phyloP scores from a whole-genome alignment of 345 rosid genomes.

The Corchorus capsularis region DNA sequence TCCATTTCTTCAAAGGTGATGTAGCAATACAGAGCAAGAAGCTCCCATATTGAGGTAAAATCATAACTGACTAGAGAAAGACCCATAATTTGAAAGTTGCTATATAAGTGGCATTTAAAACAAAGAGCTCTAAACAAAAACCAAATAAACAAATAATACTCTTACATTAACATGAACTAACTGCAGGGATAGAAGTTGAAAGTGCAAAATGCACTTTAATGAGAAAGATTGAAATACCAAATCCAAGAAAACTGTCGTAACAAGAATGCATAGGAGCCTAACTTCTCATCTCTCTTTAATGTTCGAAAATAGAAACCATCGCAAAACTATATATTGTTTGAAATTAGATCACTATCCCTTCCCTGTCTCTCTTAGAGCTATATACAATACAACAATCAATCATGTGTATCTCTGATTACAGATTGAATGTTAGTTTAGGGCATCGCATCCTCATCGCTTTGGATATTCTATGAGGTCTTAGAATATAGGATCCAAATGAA shows the following conservation, averaged over 20 bases:
- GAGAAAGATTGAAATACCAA: neutral
- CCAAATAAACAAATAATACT: too few relatives aligned
- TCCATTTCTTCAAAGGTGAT: too few relatives aligned
- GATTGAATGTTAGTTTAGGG: neutral
- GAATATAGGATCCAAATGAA: neutral
- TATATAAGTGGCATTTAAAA: too few relatives aligned
- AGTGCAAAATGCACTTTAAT: neutral
- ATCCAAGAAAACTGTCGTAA: neutral
- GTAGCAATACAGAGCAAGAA: too few relatives aligned
- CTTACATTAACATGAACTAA: too few relatives aligned
- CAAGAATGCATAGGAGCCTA: neutral
- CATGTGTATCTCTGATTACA: neutral
- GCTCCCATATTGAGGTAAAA: too few relatives aligned
- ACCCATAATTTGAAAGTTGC: too few relatives aligned
- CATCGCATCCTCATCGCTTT: neutral
- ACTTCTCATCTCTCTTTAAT: neutral
- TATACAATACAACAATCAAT: neutral
- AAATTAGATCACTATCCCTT: neutral
- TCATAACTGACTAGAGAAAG: too few relatives aligned
- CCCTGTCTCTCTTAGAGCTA: neutral
- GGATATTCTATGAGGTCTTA: neutral
- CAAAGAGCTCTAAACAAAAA: too few relatives aligned
- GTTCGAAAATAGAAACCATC: neutral
- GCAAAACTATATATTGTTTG: neutral
- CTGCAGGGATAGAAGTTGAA: neutral